phyloP scores from a whole-genome alignment of 2,329 filamentous ascomycete species.

The Drechmeria coniospora region DNA sequence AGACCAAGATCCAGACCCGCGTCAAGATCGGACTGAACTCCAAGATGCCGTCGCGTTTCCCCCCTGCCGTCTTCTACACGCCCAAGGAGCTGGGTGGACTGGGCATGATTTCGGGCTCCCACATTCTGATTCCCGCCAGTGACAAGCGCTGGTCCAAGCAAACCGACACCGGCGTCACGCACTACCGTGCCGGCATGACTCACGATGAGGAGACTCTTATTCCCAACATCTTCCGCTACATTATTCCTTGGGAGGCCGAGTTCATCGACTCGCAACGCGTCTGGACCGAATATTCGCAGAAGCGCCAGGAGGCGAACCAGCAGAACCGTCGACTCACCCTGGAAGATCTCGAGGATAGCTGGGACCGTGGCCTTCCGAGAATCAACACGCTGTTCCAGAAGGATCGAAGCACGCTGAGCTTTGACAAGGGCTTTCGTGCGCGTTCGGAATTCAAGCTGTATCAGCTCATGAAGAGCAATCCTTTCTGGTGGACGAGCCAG shows the following conservation, averaged over 20 bases:
- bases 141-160: constrained; percentile 98
- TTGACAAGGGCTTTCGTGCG: constrained; percentile 95
- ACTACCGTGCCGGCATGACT: constrained; percentile 95
- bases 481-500: constrained; percentile 98
- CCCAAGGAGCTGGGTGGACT: constrained; percentile 94
- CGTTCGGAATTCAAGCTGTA: constrained; percentile 97
- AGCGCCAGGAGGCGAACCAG: constrained; percentile 89
- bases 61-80: constrained; percentile 95
- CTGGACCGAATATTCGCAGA: constrained; percentile 98
- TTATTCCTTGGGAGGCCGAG: constrained; percentile 97
- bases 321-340: constrained; percentile 90
- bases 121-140: constrained; percentile 91
- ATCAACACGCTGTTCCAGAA: constrained; percentile 99
- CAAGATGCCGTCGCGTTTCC: constrained; percentile 98
- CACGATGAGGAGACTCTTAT: constrained; percentile 96
- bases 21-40: constrained; percentile 98
- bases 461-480: constrained; percentile 97
- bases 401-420: constrained; percentile 88
- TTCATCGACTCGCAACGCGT: constrained; percentile 98
- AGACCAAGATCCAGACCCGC: constrained; percentile 97
- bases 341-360: constrained; percentile 93
- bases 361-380: constrained; percentile 91
- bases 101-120: constrained; percentile 97
- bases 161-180: constrained; percentile 90
- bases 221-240: constrained; percentile 98